These are phyloP conservation scores for Dalbergia cultrata DNA, from an alignment of 306 rosid species.

Conservation along the genomic window DNA sequence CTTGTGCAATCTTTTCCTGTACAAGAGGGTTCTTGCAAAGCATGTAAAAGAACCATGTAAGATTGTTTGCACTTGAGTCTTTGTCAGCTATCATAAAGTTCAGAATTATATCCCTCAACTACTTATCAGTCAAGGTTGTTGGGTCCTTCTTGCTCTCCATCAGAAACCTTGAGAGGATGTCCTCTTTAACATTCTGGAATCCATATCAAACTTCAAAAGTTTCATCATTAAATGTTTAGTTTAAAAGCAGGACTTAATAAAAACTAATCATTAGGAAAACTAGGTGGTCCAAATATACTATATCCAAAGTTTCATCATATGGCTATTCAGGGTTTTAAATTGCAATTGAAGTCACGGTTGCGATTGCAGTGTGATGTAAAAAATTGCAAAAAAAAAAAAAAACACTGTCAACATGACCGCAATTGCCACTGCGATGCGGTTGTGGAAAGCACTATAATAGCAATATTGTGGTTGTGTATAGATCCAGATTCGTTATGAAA, in stretches of 20 bases:
- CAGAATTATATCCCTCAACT: slow-evolving; percentile 74
- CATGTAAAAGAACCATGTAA: slow-evolving; percentile 89
- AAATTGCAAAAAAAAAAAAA: no score
- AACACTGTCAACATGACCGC: no score
- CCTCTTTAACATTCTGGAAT: slow-evolving; percentile 68
- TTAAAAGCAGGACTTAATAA: not conserved
- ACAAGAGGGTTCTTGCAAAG: slow-evolving; percentile 77
- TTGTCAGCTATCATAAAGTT: slow-evolving; percentile 82
- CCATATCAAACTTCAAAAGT: not conserved
- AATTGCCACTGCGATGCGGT: no score
- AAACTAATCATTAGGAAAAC: not conserved
- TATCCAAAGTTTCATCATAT: not conserved
- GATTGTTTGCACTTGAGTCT: slow-evolving; percentile 74
- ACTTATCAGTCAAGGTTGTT: slow-evolving; percentile 62
- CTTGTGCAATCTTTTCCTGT: slow-evolving; percentile 75
- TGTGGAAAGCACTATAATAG: no score
- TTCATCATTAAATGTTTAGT: not conserved
- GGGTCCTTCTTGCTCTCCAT: slow-evolving; percentile 72
- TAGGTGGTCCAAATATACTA: not conserved
- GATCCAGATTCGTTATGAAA: no score
- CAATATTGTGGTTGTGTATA: no score
- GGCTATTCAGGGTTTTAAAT: not conserved
- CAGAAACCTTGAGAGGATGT: slow-evolving; percentile 83
- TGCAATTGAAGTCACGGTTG: no score
- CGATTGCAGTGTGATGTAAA: no score